Percentiles rank a stretch among this genome's conserved stretches.
These are phyloP conservation scores for Aspergillus egyptiacus DNA, from an alignment of 495 filamentous ascomycete species.

Conservation along the genomic window DNA sequence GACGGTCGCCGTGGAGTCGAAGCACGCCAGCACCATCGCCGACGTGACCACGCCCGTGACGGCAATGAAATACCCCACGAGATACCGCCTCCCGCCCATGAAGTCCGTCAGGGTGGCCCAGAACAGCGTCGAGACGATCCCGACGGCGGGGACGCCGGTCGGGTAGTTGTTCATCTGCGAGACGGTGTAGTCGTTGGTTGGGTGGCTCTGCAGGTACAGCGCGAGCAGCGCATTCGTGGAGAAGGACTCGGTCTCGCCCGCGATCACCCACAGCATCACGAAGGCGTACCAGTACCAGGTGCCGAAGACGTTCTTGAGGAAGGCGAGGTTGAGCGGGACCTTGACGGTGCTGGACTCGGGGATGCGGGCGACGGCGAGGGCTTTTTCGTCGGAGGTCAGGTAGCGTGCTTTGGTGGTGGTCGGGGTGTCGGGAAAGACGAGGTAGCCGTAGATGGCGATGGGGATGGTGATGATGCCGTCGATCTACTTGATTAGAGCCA, in stretches of 20 bases:
- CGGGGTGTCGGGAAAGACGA: slow-evolving; percentile 57
- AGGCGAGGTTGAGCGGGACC: slow-evolving; percentile 30
- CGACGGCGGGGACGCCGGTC: slow-evolving; percentile 42
- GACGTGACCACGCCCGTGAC: slow-evolving; percentile 43
- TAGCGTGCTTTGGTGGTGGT: slow-evolving; percentile 49
- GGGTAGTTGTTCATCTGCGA: slow-evolving; percentile 45
- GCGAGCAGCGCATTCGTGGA: slow-evolving; percentile 40
- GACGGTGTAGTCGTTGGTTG: slow-evolving; percentile 37
- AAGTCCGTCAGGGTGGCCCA: slow-evolving; percentile 50
- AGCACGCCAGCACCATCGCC: slow-evolving; percentile 43
- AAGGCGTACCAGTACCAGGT: slow-evolving; percentile 48
- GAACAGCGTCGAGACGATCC: slow-evolving; percentile 47
- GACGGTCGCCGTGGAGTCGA: slow-evolving; percentile 34
- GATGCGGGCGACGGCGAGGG: slow-evolving; percentile 40
- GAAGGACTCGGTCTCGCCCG: slow-evolving; percentile 45
- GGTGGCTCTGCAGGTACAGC: slow-evolving; percentile 28
- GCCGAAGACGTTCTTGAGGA: slow-evolving; percentile 36
- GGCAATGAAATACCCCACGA: slow-evolving; percentile 50
- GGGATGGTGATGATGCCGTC: slow-evolving; percentile 52
- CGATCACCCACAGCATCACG: slow-evolving; percentile 45
- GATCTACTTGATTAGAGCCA: slow-evolving; percentile 6
- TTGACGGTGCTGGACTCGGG: slow-evolving; percentile 21
- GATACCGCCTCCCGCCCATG: slow-evolving; percentile 41
- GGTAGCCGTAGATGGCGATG: slow-evolving; percentile 52
- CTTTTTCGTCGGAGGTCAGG: slow-evolving; percentile 37